Conservation (phyloP, 805 yeast genomes). For the Monosporozyma unispora region DNA sequence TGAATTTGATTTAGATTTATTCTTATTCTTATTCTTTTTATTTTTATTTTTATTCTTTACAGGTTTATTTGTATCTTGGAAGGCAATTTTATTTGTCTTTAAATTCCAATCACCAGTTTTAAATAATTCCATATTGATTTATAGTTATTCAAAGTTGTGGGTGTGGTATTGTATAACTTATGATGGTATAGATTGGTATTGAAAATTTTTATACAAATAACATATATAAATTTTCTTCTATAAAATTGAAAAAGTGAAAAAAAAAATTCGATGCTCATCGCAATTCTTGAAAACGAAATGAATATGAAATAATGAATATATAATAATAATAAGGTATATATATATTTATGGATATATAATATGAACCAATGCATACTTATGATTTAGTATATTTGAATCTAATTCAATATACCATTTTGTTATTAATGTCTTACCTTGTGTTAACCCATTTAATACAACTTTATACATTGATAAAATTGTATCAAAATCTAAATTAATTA, state of each 20-base stretch:
- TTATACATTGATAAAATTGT: not conserved
- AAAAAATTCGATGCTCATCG: not conserved
- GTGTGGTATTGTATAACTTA: not conserved
- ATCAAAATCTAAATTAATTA: not conserved
- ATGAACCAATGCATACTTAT: not conserved
- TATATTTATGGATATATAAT: not conserved
- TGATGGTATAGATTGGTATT: not conserved
- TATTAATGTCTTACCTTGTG: not conserved
- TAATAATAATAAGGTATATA: too few species aligned
- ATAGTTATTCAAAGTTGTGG: not conserved
- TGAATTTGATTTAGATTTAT: constrained; percentile 14
- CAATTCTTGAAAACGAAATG: not conserved
- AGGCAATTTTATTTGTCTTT: constrained; percentile 42
- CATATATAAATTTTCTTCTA: too few species aligned
- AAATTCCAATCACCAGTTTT: constrained; percentile 79
- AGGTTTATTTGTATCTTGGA: constrained; percentile 31
- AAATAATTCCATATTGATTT: constrained; percentile 53
- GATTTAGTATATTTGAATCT: not conserved
- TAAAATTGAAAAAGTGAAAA: not conserved
- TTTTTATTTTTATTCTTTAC: constrained; percentile 13
- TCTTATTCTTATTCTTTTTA: constrained; percentile 4
- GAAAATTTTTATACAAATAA: not conserved
- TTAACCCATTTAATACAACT: not conserved
- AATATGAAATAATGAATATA: too few species aligned
- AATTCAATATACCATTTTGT: not conserved